These are phyloP conservation scores for Zopfochytrium polystomum DNA, from an alignment of 371 early-diverging fungal genomes.

Conservation along the genomic window DNA sequence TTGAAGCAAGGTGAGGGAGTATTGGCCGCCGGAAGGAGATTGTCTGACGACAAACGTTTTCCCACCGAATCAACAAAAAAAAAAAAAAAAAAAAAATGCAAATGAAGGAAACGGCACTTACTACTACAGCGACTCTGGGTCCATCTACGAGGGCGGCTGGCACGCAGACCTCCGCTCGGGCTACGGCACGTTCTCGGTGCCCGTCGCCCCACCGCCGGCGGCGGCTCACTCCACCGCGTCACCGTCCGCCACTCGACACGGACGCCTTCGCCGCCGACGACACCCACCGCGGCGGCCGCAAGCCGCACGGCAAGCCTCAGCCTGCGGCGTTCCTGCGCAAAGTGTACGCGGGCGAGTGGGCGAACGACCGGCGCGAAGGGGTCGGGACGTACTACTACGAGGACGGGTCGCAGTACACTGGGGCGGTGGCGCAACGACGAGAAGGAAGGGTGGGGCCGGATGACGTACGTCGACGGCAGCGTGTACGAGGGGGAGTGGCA, in stretches of 20 bases:
- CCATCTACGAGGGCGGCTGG: constrained; percentile 55
- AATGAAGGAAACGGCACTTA: constrained; percentile 50
- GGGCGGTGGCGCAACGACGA: constrained; percentile 48
- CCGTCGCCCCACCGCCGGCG: constrained; percentile 15
- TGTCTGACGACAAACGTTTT: not conserved
- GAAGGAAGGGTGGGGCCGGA: constrained; percentile 54
- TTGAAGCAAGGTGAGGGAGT: constrained; percentile 42
- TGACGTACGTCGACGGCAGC: constrained; percentile 47
- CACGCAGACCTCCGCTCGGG: constrained; percentile 42
- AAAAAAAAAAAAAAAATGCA: not conserved
- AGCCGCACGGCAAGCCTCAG: not conserved
- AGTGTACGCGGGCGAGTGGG: constrained; percentile 55
- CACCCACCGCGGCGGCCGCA: not conserved
- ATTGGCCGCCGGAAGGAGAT: not conserved
- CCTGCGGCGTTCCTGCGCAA: constrained; percentile 36
- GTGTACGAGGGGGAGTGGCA: constrained; percentile 59
- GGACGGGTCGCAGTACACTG: constrained; percentile 51
- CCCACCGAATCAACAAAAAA: not conserved
- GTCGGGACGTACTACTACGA: constrained; percentile 51
- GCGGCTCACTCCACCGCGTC: constrained; percentile 1
- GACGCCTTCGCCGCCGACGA: not conserved
- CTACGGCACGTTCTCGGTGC: constrained; percentile 51
- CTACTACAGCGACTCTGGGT: constrained; percentile 35
- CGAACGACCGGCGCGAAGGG: constrained; percentile 45
- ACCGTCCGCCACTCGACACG: not conserved